Conservation (phyloP, 331 rosid species). For the Quercus phellos region DNA sequence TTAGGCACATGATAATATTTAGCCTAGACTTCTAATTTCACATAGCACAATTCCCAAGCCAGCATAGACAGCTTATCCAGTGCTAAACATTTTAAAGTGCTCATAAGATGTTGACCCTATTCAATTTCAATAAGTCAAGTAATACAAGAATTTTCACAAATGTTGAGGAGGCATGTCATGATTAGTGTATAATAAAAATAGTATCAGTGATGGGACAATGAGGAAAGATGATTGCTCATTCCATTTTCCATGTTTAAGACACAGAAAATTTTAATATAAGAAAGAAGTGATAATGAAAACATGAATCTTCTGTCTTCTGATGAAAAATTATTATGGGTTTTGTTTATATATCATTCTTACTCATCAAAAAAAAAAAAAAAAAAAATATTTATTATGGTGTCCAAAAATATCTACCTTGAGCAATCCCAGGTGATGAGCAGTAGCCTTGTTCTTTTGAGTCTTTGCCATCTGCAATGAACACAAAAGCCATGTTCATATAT, state of each 20-base stretch:
- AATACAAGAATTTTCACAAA: too few species aligned
- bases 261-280: not conserved
- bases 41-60: not conserved
- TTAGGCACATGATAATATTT: not conserved
- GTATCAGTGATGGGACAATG: too few species aligned
- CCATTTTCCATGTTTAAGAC: not conserved
- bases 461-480: slow-evolving; percentile 74
- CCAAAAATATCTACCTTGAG: slow-evolving; percentile 54
- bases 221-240: too few species aligned
- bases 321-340: not conserved
- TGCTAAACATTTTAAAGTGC: not conserved
- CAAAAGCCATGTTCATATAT: not conserved
- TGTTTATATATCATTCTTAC: too few species aligned
- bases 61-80: not conserved
- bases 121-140: not conserved
- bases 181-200: too few species aligned
- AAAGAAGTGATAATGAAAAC: not conserved
- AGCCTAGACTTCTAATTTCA: not conserved
- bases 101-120: not conserved
- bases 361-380: too few species aligned
- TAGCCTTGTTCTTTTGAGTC: slow-evolving; percentile 98
- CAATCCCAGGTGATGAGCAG: slow-evolving; percentile 98
- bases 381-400: not conserved
- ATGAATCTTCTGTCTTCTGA: not conserved
- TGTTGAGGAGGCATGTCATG: too few species aligned